Conservation (phyloP, 176 grass and related monocot species). For the Panicum miliaceum region DNA sequence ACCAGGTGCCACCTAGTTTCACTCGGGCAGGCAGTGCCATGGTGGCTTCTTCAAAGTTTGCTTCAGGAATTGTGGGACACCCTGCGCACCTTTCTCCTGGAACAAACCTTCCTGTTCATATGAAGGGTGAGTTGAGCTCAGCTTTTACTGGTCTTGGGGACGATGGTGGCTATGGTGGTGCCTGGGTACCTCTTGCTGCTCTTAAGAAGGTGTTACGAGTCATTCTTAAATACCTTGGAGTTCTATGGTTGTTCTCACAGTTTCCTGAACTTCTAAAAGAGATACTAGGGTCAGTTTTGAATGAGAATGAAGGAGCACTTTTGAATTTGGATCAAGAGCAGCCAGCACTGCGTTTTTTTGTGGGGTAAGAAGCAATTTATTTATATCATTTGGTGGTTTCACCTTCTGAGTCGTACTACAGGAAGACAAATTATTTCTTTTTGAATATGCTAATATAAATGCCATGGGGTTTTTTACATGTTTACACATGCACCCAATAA, state of each 20-base stretch:
- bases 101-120: slow-evolving; percentile 68
- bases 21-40: slow-evolving; percentile 53
- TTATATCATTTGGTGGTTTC: slow-evolving; percentile 13
- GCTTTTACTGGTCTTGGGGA: slow-evolving; percentile 89
- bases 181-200: slow-evolving; percentile 90
- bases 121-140: slow-evolving; percentile 87
- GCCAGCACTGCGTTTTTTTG: slow-evolving; percentile 92
- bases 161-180: slow-evolving; percentile 94
- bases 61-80: slow-evolving; percentile 64
- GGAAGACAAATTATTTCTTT: slow-evolving; percentile 20
- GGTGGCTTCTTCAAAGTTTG: slow-evolving; percentile 57
- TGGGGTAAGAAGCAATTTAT: slow-evolving; percentile 71
- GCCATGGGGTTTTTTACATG: not conserved
- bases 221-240: slow-evolving; percentile 94
- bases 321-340: slow-evolving; percentile 99
- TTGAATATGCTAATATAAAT: slow-evolving; percentile 21
- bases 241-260: slow-evolving; percentile 95
- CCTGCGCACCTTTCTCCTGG: slow-evolving; percentile 61
- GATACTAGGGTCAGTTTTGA: slow-evolving; percentile 91
- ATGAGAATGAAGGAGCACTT: slow-evolving; percentile 91
- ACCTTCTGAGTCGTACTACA: not conserved
- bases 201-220: slow-evolving; percentile 94
- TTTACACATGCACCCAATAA: not conserved
- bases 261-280: slow-evolving; percentile 94
- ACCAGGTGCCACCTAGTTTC: slow-evolving; percentile 55